Base-by-base conservation (phyloP, 441 rosid genomes). In the Pelargonium myrrhifolium region DNA sequence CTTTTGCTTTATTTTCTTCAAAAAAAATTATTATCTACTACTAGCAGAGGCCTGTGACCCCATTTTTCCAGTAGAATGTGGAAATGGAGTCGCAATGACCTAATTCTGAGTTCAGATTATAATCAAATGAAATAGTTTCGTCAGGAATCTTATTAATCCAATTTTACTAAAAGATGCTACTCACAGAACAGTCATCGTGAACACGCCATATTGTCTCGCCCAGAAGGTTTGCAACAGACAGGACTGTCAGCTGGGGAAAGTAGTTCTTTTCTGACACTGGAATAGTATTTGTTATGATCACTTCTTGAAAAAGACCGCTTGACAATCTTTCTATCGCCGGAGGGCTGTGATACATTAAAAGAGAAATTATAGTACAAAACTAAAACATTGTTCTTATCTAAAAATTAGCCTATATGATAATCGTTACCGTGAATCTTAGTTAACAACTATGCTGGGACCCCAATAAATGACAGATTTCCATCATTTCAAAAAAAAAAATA, bases 131-230 rank as follows among this genome's bases (percentile, higher is more conserved):
- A 28, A 28, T 28, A 28, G 35, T 28, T 28, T 28, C 3, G 35
- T 28, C 35, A 28, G 35, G 35, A 28, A 43, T 43, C 49, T 43
- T 43, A 43, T 43, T 62, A 12, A 72, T 58, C 37, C 60, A 67
- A 70, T 47, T 42, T 76, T 72, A 75, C 66, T 59, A 73, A 72
- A 83, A 80, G 74, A 80, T 85, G 75, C 75, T 79, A 84, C 93
- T 84, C 73, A 88, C 90, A 24, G 96, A 82, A 80, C 88, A 89
- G 77, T 93, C 97, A 78, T 90, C 97, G 64, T 93, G 93, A 75
- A 90, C 96, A 37, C 91, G 98, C 98, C 98, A 93, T 66, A 93
- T 87, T 47, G 97, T 93, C 80, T 89, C 96, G n/a, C 93, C 98
- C 15, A 90, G 86, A 66, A 93, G 96, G 80, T 93, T 93, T 69